These are phyloP conservation scores for Zygosaccharomyces siamensis DNA, from an alignment of 805 yeast genomes.

Conservation along the genomic window DNA sequence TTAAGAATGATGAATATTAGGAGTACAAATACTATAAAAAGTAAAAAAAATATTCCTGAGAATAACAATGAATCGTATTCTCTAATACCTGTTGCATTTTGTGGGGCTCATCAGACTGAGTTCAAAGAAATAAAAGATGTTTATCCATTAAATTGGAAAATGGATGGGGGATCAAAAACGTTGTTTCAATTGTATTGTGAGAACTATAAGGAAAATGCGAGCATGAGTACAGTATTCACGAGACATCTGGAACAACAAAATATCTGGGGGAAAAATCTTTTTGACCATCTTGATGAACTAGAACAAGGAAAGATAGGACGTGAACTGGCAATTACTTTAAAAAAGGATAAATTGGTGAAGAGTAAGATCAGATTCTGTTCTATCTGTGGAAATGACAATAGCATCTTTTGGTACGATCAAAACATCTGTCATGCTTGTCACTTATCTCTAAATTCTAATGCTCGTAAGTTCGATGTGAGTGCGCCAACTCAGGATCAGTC, in stretches of 20 bases:
- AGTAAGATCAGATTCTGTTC: slow-evolving; percentile 11
- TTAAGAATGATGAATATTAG: neutral
- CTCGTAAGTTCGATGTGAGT: neutral
- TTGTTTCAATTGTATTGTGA: slow-evolving; percentile 11
- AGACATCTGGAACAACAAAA: slow-evolving; percentile 14
- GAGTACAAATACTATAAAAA: neutral
- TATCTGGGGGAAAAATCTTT: neutral
- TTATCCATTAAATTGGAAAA: slow-evolving; percentile 2
- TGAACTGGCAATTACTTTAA: neutral
- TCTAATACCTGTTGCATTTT: slow-evolving; percentile 6
- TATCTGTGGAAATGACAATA: slow-evolving; percentile 13
- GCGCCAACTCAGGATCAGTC: neutral
- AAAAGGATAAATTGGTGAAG: neutral
- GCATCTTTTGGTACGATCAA: slow-evolving; percentile 22
- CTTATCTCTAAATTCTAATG: slow-evolving; percentile 1
- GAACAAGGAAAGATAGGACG: neutral
- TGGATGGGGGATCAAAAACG: neutral
- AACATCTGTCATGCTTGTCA: slow-evolving; percentile 22
- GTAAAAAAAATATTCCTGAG: neutral
- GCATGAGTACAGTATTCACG: slow-evolving; percentile 5
- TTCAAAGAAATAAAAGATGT: neutral
- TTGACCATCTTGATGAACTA: neutral
- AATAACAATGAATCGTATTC: neutral
- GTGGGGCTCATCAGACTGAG: slow-evolving; percentile 5
- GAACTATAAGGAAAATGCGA: slow-evolving; percentile 7